These are phyloP conservation scores for Zygotorulaspora florentina DNA, from an alignment of 805 yeast genomes.

Conservation along the genomic window DNA sequence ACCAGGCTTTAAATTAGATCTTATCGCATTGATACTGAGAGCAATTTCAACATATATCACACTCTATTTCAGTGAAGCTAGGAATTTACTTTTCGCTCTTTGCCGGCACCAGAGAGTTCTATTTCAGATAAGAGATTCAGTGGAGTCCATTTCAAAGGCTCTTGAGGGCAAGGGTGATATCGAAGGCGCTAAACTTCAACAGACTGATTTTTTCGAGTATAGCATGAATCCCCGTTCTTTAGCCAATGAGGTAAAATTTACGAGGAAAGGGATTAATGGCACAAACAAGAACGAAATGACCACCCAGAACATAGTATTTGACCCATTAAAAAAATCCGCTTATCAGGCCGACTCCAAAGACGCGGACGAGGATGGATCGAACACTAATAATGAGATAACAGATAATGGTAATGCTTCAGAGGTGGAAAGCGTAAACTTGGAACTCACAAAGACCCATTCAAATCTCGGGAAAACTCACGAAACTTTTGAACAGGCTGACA, in stretches of 20 bases:
- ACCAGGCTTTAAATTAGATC: constrained; percentile 46
- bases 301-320: constrained; percentile 6
- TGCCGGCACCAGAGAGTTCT: constrained; percentile 36
- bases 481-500: constrained; percentile 27
- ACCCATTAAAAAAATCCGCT: neutral
- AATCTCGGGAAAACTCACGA: constrained; percentile 17
- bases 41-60: constrained; percentile 50
- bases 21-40: constrained; percentile 55
- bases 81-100: constrained; percentile 51
- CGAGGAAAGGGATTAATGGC: constrained; percentile 1
- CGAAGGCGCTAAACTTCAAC: constrained; percentile 2
- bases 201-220: constrained; percentile 15
- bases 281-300: constrained; percentile 2
- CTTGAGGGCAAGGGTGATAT: constrained; percentile 10
- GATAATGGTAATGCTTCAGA: neutral
- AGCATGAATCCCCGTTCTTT: constrained; percentile 9
- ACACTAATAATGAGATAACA: neutral
- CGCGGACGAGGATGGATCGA: constrained; percentile 1
- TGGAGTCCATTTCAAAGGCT: constrained; percentile 21
- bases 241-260: constrained; percentile 2
- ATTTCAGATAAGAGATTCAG: constrained; percentile 25
- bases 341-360: constrained; percentile 6
- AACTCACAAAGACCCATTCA: constrained; percentile 4
- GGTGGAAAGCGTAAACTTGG: constrained; percentile 2
- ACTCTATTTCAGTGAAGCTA: constrained; percentile 48